These are phyloP conservation scores for Cyclospora cayetanensis DNA, from an alignment of 169 alveolate species.

Conservation along the genomic window DNA sequence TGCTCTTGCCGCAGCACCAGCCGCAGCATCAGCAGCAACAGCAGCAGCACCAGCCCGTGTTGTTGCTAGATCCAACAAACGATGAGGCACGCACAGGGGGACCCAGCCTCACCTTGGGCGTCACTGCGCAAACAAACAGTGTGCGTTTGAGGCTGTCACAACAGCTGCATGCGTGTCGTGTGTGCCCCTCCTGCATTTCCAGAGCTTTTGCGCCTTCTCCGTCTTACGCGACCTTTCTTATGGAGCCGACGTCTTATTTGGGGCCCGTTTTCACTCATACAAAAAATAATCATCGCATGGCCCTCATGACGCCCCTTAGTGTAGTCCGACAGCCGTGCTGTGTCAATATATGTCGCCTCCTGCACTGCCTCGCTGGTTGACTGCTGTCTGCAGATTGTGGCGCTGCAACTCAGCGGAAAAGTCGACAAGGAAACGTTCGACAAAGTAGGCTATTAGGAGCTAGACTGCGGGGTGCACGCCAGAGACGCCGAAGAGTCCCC, in stretches of 20 bases:
- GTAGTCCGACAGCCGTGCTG: not conserved
- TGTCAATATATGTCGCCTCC: not conserved
- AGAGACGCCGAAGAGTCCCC: not conserved
- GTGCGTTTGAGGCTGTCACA: too few species aligned
- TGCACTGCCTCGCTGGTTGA: too few species aligned
- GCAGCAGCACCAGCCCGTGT: not conserved
- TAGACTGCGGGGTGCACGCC: not conserved
- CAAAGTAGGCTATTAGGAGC: not conserved
- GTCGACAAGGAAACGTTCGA: not conserved
- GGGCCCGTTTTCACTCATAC: too few species aligned
- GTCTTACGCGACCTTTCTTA: too few species aligned
- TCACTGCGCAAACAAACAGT: not conserved
- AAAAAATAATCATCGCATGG: too few species aligned
- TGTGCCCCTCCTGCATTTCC: too few species aligned
- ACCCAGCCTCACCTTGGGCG: not conserved
- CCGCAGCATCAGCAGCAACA: constrained; percentile 8
- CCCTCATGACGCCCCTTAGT: not conserved
- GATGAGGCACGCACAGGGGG: constrained; percentile 9
- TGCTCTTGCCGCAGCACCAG: not conserved
- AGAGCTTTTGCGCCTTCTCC: too few species aligned
- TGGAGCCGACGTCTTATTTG: too few species aligned
- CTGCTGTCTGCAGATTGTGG: not conserved
- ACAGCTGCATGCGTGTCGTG: too few species aligned
- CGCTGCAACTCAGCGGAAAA: not conserved
- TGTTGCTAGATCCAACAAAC: not conserved